Percentiles rank a stretch among this genome's conserved stretches.
phyloP scores from a whole-genome alignment of 2,329 filamentous ascomycete species.

The Colletotrichum melonis region DNA sequence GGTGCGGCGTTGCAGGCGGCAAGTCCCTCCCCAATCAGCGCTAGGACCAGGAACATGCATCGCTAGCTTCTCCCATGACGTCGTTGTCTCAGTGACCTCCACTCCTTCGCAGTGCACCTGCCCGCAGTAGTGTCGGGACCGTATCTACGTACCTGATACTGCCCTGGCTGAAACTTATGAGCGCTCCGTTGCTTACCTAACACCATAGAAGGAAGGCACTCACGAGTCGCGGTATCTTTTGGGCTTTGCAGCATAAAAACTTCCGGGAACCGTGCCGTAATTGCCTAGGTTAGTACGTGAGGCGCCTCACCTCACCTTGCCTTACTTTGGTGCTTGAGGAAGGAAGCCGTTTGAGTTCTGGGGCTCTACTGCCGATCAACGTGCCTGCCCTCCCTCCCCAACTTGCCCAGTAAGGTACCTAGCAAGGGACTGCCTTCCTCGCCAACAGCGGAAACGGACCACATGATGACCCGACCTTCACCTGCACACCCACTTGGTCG shows the following conservation, averaged over 20 bases:
- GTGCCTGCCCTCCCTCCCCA: background rate
- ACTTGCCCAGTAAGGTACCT: background rate
- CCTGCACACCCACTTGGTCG: background rate
- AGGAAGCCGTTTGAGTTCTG: background rate
- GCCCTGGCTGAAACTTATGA: background rate
- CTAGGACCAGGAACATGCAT: conserved; percentile 32
- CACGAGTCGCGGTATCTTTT: too few relatives aligned
- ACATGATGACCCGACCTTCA: background rate
- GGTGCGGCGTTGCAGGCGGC: conserved; percentile 3
- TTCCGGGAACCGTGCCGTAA: too few relatives aligned
- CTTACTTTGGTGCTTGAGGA: too few relatives aligned
- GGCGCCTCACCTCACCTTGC: too few relatives aligned
- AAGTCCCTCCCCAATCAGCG: conserved; percentile 26
- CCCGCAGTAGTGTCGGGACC: background rate
- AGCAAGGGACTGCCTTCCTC: background rate
- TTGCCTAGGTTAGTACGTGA: too few relatives aligned
- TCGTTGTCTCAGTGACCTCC: conserved; percentile 16
- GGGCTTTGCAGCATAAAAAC: too few relatives aligned
- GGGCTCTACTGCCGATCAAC: background rate
- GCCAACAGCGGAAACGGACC: background rate
- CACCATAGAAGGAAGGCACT: background rate
- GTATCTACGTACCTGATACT: conserved; percentile 5
- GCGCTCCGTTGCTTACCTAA: background rate
- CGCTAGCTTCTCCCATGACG: conserved; percentile 24
- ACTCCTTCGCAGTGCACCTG: conserved; percentile 3